Base-by-base conservation (phyloP, 345 rosid genomes). In the Conringia planisiliqua region DNA sequence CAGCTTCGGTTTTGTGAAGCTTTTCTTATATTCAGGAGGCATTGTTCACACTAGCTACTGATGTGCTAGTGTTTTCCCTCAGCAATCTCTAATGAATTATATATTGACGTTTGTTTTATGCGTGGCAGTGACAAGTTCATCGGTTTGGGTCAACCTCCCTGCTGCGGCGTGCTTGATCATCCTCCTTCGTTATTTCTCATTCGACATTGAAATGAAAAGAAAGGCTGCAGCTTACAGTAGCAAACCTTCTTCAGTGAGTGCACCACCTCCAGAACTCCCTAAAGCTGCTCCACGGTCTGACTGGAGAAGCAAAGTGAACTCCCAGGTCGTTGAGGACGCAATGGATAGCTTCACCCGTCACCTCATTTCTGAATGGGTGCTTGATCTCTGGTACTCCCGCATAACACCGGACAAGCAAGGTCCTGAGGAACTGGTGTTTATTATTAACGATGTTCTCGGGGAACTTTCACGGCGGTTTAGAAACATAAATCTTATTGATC, bases 311-410 rank as follows among this genome's bases (percentile, higher is more conserved):
- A 95, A 95, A 83, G 97, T 95, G 71, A 90, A 89, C 73, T 92
- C 98, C 54, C 94, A 91, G 42, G 87, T 82, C 14, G 96, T 90
- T 76, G 99, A 90, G 87, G 86, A 87, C 60, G 96, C 98, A 54
- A 83, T 96, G 62, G 97, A 96, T 83, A 86, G 81, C 70, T 86
- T 96, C 75, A 87, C 91, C 26, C 88, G 92, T 75, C 97, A 85
- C 84, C 82, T 90, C 43, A 69, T 92, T 70, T 89, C 97, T 29
- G 99, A 96, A 83, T 96, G 98, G 97, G 86, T 96, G 20, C 54
- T 94, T 39, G 94, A 89, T 85, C 86, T 92, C 9, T 96, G 99
- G 99, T 96, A 96, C 82, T 84, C 89, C 58, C 93, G 91, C 44
- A 68, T 96, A 74, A 96, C 99, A 54, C 83, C 90, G 63, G 99